These are phyloP conservation scores for Sanghuangporus baumii DNA, from an alignment of 1,284 basidiomycete genomes.

Conservation along the genomic window DNA sequence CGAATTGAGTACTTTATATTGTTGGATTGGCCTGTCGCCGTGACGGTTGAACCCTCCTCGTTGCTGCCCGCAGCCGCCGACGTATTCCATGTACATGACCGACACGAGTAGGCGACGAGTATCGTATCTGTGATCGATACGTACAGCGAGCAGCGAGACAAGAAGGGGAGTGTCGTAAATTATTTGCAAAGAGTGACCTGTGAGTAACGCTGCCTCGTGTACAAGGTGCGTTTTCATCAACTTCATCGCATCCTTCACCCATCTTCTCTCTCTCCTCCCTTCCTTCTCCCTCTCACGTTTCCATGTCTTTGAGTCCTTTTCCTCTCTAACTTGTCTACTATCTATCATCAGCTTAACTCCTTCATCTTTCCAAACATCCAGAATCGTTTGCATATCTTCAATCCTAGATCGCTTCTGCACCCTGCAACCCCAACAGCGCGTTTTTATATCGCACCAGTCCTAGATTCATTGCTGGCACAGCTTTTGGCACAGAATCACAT, in stretches of 20 bases:
- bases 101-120: neutral
- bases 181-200: neutral
- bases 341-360: neutral
- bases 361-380: neutral
- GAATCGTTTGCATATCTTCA: conserved; percentile 5
- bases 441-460: conserved; percentile 53
- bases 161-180: neutral
- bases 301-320: conserved; percentile 10
- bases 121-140: conserved; percentile 2
- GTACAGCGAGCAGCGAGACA: neutral
- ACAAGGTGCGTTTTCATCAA: conserved; percentile 35
- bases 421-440: conserved; percentile 25
- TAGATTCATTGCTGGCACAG: conserved; percentile 32
- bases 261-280: conserved; percentile 30
- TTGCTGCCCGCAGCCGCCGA: neutral
- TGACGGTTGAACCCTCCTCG: neutral
- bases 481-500: conserved; percentile 23
- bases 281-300: conserved; percentile 28
- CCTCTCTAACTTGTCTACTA: neutral
- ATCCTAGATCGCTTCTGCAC: conserved; percentile 19
- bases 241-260: conserved; percentile 37
- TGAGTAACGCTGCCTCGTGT: conserved; percentile 2
- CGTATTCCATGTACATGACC: neutral
- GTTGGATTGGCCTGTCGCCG: neutral
- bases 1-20: neutral